phyloP scores from a whole-genome alignment of 306 rosid species.

The Vigna reflexopilosa region DNA sequence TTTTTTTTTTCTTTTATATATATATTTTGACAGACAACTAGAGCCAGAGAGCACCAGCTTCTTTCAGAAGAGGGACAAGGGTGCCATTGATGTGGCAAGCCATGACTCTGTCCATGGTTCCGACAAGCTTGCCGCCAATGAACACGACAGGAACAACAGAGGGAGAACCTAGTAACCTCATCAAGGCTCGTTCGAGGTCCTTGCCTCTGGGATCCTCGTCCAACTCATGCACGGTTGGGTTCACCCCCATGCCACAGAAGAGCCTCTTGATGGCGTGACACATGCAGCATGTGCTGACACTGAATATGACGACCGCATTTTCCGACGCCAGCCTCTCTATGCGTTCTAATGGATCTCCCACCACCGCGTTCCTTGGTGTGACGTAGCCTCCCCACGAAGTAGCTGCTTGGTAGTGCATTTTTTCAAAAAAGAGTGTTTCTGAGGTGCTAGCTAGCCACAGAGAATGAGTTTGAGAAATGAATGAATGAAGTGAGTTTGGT shows the following conservation, averaged over 20 bases:
- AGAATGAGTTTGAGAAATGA: not conserved
- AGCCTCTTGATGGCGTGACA: slow-evolving; percentile 93
- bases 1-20: not conserved
- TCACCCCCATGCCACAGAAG: slow-evolving; percentile 94
- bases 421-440: too few relatives aligned
- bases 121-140: slow-evolving; percentile 85
- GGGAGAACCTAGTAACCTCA: slow-evolving; percentile 62
- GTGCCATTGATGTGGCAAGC: slow-evolving; percentile 88
- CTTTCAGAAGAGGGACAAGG: slow-evolving; percentile 92
- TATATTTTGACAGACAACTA: not conserved
- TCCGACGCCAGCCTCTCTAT: slow-evolving; percentile 81
- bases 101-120: slow-evolving; percentile 94
- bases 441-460: not conserved
- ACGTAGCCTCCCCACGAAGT: slow-evolving; percentile 70
- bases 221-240: slow-evolving; percentile 81
- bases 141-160: slow-evolving; percentile 84
- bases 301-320: slow-evolving; percentile 93
- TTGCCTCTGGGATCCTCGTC: slow-evolving; percentile 84
- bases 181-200: slow-evolving; percentile 80
- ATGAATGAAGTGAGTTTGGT: not conserved
- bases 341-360: slow-evolving; percentile 70
- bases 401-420: slow-evolving; percentile 62
- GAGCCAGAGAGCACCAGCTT: slow-evolving; percentile 98
- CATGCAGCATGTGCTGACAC: slow-evolving; percentile 94
- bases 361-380: slow-evolving; percentile 14